Conservation (phyloP, 148 eudicot genomes). For the Euryodendron excelsum region DNA sequence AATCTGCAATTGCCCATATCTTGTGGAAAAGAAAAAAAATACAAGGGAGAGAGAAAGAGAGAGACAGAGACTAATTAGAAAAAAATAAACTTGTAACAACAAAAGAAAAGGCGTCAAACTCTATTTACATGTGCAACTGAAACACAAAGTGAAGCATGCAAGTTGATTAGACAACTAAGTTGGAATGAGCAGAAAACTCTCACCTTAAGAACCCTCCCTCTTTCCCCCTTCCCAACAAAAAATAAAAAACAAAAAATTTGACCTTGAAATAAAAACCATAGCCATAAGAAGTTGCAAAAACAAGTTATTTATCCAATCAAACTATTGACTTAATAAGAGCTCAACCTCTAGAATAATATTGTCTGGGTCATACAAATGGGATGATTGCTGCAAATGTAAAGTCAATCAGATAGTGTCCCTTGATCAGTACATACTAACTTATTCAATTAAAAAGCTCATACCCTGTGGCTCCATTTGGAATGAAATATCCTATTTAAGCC, state of each 20-base stretch:
- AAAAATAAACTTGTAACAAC: no score
- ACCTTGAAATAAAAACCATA: not conserved
- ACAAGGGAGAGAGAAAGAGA: not conserved
- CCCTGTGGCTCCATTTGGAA: not conserved
- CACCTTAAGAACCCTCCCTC: no score
- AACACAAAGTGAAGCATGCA: not conserved
- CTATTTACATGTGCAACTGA: not conserved
- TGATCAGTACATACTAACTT: not conserved
- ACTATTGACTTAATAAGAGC: not conserved
- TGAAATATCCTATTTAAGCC: not conserved
- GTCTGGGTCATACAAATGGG: no score
- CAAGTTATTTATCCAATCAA: no score
- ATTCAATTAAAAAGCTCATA: not conserved
- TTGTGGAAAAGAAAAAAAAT: constrained; percentile 14
- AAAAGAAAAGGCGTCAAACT: not conserved
- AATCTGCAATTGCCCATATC: constrained; percentile 97
- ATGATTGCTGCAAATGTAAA: not conserved
- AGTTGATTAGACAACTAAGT: not conserved
- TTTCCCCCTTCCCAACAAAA: no score
- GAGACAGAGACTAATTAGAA: not conserved
- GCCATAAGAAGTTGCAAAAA: no score
- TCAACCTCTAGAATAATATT: no score
- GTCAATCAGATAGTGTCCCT: not conserved
- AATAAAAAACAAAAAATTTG: not conserved
- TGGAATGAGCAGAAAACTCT: no score